Base-by-base conservation (phyloP, 2,329 filamentous ascomycete genomes). In the Fusarium euwallaceae region DNA sequence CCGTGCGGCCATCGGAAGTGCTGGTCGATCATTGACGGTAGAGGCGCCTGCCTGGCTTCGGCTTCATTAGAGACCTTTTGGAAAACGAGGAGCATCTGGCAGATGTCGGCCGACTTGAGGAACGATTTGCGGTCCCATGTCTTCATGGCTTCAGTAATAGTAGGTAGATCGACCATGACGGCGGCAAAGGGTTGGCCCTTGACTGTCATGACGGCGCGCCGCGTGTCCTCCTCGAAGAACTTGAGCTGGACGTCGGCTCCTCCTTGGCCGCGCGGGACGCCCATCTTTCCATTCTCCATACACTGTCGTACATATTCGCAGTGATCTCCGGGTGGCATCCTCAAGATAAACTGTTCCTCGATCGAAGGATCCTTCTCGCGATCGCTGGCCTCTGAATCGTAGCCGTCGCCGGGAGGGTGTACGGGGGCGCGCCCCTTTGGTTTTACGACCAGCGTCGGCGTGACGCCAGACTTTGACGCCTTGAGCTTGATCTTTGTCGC, bases 341-440 rank as follows among this genome's bases (percentile, higher is more conserved):
- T 94, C 71, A 99, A 83, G 10, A 99, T 88, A 75, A 98, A 94
- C 74, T 97, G 93, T 79, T 96, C 93, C 82, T 98, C 96, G 70
- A 97, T 94, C 1, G 93, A 89, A 1, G 97, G 97, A 79, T 99
- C 97, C 11, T 87, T 84, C 82, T 99, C 97, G 16, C 92, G 91
- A 80, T 98, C 97, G 65, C 95, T 97, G 14, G 95, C 95, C 83
- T 98, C 97, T 4, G 95, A 98, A 81, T 99, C 97, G 83, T 98
- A 99, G 9, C 96, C 97, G 66, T 97, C 95, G 61, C 97, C 97
- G 1, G 91, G 89, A 6, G 92, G 91, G 73, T 94, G 90, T 36
- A 89, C 86, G 8, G 94, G 92, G 2, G 90, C 87, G 72, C 91
- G 89, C n/a, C 92, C 92, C 76, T 92, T 91, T 59, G 90, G 86